Evolutionary conservation across 164 flowering plant genomes (phyloP).

Genomic region (Annona cherimola): DNA sequence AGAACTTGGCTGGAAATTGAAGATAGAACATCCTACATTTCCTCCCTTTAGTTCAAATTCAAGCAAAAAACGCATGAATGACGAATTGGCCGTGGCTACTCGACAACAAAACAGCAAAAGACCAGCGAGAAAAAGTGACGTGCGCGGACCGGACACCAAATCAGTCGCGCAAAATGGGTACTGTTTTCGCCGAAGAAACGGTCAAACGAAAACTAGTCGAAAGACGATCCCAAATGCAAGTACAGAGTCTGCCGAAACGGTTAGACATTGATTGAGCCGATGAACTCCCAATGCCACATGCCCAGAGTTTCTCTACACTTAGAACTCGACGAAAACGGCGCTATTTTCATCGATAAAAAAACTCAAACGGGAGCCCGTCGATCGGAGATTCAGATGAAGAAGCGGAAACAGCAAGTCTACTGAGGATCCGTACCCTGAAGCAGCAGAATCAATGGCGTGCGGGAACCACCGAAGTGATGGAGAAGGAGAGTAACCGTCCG

Average conservation of each 20-base stretch:
- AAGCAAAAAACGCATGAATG: not conserved
- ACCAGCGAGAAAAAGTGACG: not conserved
- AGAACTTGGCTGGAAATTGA: slow-evolving; percentile 4
- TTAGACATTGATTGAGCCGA: not conserved
- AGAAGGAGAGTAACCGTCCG: not conserved
- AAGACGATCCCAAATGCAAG: not conserved
- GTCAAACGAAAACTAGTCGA: slow-evolving; percentile 9
- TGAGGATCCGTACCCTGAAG: not conserved
- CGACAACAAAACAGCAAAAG: not conserved
- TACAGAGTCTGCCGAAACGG: not conserved
- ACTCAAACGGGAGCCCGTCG: slow-evolving; percentile 12
- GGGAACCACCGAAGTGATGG: not conserved
- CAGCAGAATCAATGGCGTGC: not conserved
- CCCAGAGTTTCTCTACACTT: not conserved
- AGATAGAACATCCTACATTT: not conserved
- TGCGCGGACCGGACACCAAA: too few relatives aligned
- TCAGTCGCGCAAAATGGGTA: not conserved
- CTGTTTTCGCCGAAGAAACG: not conserved
- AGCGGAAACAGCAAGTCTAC: not conserved
- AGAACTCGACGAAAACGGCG: slow-evolving; percentile 7
- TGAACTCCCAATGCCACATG: not conserved
- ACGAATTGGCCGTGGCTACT: not conserved
- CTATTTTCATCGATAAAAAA: not conserved
- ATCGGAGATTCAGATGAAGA: slow-evolving; percentile 6
- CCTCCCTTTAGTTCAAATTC: slow-evolving; percentile 13